Percentiles rank a stretch among this genome's conserved stretches.
Conservation (phyloP, 163 green algal genomes). For the Scenedesmus sp. region DNA sequence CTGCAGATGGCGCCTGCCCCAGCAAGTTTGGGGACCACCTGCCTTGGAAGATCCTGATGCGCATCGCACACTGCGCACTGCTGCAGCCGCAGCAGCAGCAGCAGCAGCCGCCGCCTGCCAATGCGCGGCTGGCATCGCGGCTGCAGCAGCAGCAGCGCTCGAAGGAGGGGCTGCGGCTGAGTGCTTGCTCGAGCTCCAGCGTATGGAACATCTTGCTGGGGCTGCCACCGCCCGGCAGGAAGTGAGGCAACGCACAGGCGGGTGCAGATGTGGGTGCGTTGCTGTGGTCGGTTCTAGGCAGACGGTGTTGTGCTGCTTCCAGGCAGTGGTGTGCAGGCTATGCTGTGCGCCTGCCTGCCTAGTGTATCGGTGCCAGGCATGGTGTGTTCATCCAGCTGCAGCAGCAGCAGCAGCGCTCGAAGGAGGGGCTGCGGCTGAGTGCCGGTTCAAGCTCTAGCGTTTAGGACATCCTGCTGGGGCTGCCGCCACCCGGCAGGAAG, state of each 20-base stretch:
- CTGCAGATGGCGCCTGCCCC: neutral
- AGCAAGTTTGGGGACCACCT: slow-evolving; percentile 23
- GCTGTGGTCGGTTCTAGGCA: too few species aligned
- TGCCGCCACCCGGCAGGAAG: neutral
- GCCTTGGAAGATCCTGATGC: neutral
- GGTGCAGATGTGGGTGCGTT: too few species aligned
- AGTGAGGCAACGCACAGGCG: neutral
- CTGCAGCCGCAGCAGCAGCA: neutral
- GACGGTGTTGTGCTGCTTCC: too few species aligned
- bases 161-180: neutral
- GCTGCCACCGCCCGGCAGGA: neutral
- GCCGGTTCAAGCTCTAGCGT: neutral
- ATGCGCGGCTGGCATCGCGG: neutral
- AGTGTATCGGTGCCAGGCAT: too few species aligned
- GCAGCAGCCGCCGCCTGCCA: neutral
- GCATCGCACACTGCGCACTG: slow-evolving; percentile 9
- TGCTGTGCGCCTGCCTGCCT: too few species aligned
- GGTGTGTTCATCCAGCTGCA: neutral
- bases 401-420: neutral
- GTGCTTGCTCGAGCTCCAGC: neutral
- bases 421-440: neutral
- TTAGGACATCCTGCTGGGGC: neutral
- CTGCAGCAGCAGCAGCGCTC: too few species aligned
- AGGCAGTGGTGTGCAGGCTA: too few species aligned
- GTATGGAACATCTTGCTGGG: slow-evolving; percentile 3